phyloP scores from a whole-genome alignment of 768 basidiomycete genomes.

The Tylopilus sp. region DNA sequence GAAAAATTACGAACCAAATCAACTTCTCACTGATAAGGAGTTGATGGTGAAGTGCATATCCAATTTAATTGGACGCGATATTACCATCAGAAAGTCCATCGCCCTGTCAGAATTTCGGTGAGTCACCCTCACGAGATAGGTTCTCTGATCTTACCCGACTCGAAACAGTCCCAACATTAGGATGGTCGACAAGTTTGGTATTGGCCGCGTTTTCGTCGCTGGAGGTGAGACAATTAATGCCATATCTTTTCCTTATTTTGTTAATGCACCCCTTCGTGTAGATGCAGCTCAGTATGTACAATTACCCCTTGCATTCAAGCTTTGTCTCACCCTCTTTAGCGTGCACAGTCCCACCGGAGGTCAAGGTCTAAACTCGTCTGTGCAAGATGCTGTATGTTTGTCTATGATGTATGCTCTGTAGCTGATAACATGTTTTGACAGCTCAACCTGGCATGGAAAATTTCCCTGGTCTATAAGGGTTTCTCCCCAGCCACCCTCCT shows the following conservation, averaged over 20 bases:
- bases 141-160: constrained; percentile 4
- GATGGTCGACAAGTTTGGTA: constrained; percentile 41
- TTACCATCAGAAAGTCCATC: constrained; percentile 30
- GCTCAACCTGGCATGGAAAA: constrained; percentile 46
- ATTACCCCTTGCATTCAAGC: not conserved
- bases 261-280: constrained; percentile 13
- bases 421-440: constrained; percentile 10
- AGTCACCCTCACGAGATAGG: constrained; percentile 4
- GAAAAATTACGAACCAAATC: constrained; percentile 7
- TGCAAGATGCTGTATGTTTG: constrained; percentile 38
- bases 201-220: constrained; percentile 44
- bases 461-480: constrained; percentile 39
- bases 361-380: constrained; percentile 36
- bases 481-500: constrained; percentile 36
- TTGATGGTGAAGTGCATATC: constrained; percentile 30
- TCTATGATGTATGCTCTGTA: not conserved
- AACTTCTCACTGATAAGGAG: constrained; percentile 19
- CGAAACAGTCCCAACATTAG: constrained; percentile 43
- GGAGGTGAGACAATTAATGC: constrained; percentile 37
- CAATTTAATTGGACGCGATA: constrained; percentile 25
- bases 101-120: constrained; percentile 29
- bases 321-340: not conserved
- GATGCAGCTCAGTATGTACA: constrained; percentile 43
- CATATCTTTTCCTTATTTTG: not conserved
- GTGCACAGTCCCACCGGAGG: constrained; percentile 21